A percentile compares a stretch with the other conserved stretches of the same genome.
These are phyloP conservation scores for Prinsepia uniflora DNA, from an alignment of 306 rosid genomes.

Conservation along the genomic window DNA sequence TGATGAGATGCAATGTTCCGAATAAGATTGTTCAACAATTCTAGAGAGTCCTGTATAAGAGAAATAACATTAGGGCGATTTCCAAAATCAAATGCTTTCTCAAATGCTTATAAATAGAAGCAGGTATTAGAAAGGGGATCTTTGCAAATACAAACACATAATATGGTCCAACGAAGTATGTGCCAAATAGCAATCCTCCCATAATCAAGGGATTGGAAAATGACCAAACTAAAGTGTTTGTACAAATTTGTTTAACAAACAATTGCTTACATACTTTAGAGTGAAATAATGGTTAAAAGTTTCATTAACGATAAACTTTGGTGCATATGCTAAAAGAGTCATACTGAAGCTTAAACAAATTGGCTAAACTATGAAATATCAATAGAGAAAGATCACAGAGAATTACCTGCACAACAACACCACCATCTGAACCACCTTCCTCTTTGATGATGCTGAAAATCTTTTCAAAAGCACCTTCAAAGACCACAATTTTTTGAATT, in stretches of 20 bases:
- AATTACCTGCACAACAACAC: constrained; percentile 95
- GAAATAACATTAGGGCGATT: constrained; percentile 22
- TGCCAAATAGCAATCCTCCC: background rate
- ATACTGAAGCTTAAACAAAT: constrained; percentile 18
- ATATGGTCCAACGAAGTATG: background rate
- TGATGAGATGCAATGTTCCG: constrained; percentile 76
- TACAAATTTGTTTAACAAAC: background rate
- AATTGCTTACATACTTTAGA: background rate
- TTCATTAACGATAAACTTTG: background rate
- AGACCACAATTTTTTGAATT: constrained; percentile 93
- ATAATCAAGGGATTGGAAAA: background rate
- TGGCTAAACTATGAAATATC: constrained; percentile 5
- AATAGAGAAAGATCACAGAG: constrained; percentile 13
- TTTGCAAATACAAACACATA: background rate
- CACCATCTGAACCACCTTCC: constrained; percentile 96
- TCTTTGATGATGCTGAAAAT: constrained; percentile 84
- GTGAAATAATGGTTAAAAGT: background rate
- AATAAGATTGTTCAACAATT: constrained; percentile 78
- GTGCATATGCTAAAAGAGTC: background rate
- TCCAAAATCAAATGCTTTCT: constrained; percentile 4
- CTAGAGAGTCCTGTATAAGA: constrained; percentile 71
- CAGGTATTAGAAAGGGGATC: background rate
- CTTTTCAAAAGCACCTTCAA: constrained; percentile 96
- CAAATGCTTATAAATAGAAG: background rate
- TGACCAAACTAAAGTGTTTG: background rate